These are phyloP conservation scores for Nemania serpens DNA, from an alignment of 2,329 filamentous ascomycete species.

Conservation along the genomic window DNA sequence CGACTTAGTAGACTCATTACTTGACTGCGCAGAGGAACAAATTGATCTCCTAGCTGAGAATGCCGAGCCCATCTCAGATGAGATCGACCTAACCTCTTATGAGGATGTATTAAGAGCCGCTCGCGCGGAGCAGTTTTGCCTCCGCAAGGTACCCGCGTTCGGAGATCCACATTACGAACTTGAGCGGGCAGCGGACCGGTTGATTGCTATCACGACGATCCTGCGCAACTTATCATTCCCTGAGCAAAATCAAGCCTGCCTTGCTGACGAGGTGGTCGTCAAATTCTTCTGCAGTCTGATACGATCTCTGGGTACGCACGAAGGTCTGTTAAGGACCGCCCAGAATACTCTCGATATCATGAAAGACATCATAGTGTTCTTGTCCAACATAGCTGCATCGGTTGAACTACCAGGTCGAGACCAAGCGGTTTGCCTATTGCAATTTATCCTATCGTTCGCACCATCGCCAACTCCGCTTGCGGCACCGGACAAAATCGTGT, in stretches of 20 bases:
- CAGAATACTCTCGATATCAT: slow-evolving; percentile 92
- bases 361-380: slow-evolving; percentile 88
- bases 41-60: slow-evolving; percentile 83
- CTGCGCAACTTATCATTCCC: slow-evolving; percentile 90
- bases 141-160: slow-evolving; percentile 75
- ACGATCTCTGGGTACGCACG: slow-evolving; percentile 84
- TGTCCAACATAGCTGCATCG: slow-evolving; percentile 84
- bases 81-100: slow-evolving; percentile 80
- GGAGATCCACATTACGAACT: slow-evolving; percentile 80
- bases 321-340: slow-evolving; percentile 80
- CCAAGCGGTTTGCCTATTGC: slow-evolving; percentile 82
- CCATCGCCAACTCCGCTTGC: slow-evolving; percentile 72
- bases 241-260: slow-evolving; percentile 70
- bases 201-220: slow-evolving; percentile 91
- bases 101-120: slow-evolving; percentile 86
- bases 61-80: slow-evolving; percentile 83
- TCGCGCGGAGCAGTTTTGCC: slow-evolving; percentile 69
- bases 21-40: slow-evolving; percentile 91
- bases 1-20: slow-evolving; percentile 82
- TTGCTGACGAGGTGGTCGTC: slow-evolving; percentile 78
- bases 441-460: slow-evolving; percentile 89
- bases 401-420: slow-evolving; percentile 84
- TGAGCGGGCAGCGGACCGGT: slow-evolving; percentile 81
- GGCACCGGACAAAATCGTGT: slow-evolving; percentile 66
- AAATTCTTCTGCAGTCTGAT: slow-evolving; percentile 85